Evolutionary conservation across 768 basidiomycete genomes (phyloP).

Genomic region (Favolaschia claudopus): DNA sequence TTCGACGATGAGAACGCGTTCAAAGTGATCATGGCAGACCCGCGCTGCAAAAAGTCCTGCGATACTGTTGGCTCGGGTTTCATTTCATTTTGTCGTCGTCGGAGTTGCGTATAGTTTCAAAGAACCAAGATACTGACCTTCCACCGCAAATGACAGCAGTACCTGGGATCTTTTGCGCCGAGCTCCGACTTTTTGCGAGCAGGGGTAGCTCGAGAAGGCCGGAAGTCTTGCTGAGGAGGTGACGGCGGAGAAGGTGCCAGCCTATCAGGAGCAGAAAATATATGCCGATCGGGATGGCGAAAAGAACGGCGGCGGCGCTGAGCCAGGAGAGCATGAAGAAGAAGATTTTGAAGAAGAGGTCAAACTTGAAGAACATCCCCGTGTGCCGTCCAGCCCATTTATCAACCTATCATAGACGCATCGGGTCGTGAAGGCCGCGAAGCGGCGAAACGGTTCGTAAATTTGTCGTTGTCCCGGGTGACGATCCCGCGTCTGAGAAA

Average conservation of each 20-base stretch:
- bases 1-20: constrained; percentile 39
- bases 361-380: too few species aligned
- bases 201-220: background rate
- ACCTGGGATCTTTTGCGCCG: background rate
- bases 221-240: constrained; percentile 5
- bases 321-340: too few species aligned
- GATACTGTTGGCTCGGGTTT: constrained; percentile 29
- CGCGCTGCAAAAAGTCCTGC: constrained; percentile 39
- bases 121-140: background rate
- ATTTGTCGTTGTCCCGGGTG: too few species aligned
- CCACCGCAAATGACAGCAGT: constrained; percentile 4
- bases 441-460: too few species aligned
- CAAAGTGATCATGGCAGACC: constrained; percentile 40
- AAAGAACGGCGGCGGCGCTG: background rate
- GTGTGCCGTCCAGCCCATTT: too few species aligned
- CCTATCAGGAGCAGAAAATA: background rate
- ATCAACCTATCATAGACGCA: too few species aligned
- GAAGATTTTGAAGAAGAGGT: too few species aligned
- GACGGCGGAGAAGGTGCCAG: constrained; percentile 10
- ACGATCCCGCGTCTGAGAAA: too few species aligned
- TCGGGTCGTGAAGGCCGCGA: too few species aligned
- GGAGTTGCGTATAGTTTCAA: background rate
- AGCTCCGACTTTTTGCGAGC: background rate
- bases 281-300: background rate
- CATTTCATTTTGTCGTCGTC: background rate